Evolutionary conservation across 768 basidiomycete species (phyloP).

Genomic region (Tricholoma sp.): DNA sequence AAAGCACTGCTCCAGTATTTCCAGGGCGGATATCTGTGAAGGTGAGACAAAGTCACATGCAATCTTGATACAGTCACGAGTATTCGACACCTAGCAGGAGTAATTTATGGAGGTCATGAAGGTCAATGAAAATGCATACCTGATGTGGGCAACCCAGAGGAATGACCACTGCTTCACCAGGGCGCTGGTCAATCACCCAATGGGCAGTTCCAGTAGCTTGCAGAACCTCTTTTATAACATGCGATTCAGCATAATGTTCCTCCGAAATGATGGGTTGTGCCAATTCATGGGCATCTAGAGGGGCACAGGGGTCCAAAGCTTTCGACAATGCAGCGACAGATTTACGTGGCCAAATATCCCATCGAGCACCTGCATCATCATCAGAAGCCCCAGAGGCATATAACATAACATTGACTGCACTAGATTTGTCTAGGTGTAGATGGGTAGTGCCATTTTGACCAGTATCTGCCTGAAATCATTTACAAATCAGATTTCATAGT

Average conservation of each 20-base stretch:
- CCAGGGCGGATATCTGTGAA: neutral
- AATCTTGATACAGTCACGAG: neutral
- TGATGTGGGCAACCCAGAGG: neutral
- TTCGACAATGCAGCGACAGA: neutral
- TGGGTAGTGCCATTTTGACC: too few relatives aligned
- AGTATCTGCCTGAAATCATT: too few relatives aligned
- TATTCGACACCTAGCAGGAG: neutral
- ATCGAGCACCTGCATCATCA: neutral
- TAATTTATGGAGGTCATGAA: neutral
- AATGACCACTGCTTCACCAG: neutral
- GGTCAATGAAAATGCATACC: neutral
- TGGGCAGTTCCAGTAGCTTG: neutral
- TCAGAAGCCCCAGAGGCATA: too few relatives aligned
- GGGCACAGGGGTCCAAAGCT: neutral
- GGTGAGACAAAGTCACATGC: neutral
- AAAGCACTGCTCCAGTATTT: neutral
- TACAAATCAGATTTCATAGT: too few relatives aligned
- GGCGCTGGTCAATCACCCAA: neutral
- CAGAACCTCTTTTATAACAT: neutral
- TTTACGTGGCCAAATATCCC: neutral
- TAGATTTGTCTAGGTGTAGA: too few relatives aligned
- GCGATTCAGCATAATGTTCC: neutral
- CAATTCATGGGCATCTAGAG: neutral
- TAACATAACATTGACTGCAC: too few relatives aligned
- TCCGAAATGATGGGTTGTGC: neutral